A percentile compares a stretch with the other conserved stretches of the same genome.
These are phyloP conservation scores for Syzygium oleosum DNA, from an alignment of 345 rosid species.

Conservation along the genomic window DNA sequence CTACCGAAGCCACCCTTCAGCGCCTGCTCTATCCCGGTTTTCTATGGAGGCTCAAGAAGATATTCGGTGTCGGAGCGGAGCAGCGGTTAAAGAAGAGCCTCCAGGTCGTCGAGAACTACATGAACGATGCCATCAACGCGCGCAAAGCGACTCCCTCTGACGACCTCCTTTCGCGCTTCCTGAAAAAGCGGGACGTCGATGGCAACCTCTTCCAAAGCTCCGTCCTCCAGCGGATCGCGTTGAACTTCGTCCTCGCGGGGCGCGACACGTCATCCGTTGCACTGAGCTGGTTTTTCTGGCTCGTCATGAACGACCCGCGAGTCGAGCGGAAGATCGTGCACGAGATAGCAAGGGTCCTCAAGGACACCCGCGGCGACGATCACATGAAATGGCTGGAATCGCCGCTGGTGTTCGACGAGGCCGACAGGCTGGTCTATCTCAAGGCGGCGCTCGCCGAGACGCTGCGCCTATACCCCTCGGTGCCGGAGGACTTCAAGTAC, in stretches of 20 bases:
- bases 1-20: conserved; percentile 82
- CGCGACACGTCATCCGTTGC: conserved; percentile 94
- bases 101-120: conserved; percentile 49
- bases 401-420: conserved; percentile 75
- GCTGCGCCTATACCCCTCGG: conserved; percentile 85
- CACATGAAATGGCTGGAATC: conserved; percentile 52
- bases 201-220: conserved; percentile 48
- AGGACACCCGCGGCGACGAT: conserved; percentile 57
- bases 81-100: conserved; percentile 45
- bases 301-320: conserved; percentile 56
- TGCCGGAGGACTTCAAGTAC: conserved; percentile 79
- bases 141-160: conserved; percentile 71
- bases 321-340: conserved; percentile 56
- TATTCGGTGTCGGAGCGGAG: conserved; percentile 55
- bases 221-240: conserved; percentile 79
- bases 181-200: conserved; percentile 60
- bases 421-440: conserved; percentile 59
- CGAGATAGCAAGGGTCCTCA: conserved; percentile 52
- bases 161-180: conserved; percentile 72
- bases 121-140: conserved; percentile 58
- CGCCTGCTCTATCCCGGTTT: conserved; percentile 68
- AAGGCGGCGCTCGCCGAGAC: conserved; percentile 90
- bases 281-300: conserved; percentile 94
- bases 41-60: conserved; percentile 58
- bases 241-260: conserved; percentile 88